Evolutionary conservation across 2,329 filamentous ascomycete genomes (phyloP).

Genomic region (Incumbomyces lentus): DNA sequence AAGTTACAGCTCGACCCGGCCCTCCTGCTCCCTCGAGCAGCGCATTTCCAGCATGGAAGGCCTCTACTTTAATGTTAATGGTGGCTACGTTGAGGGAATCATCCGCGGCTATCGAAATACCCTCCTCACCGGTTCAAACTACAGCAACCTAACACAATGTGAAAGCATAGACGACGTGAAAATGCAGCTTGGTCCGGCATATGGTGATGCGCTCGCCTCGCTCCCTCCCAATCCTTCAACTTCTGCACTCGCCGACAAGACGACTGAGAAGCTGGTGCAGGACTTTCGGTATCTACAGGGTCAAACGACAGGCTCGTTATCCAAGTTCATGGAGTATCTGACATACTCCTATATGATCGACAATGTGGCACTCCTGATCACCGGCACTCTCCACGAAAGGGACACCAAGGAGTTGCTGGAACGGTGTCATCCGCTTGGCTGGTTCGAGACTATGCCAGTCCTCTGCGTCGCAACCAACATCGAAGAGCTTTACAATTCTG

Average conservation of each 20-base stretch:
- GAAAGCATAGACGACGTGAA: slow-evolving; percentile 64
- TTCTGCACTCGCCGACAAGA: slow-evolving; percentile 84
- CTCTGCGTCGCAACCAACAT: slow-evolving; percentile 97
- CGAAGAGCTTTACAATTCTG: slow-evolving; percentile 96
- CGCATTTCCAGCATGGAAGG: slow-evolving; percentile 46
- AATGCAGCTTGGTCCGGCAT: slow-evolving; percentile 89
- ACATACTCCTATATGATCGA: slow-evolving; percentile 99
- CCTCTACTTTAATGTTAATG: slow-evolving; percentile 87
- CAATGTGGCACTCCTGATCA: slow-evolving; percentile 95
- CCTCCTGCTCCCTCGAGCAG: slow-evolving; percentile 43
- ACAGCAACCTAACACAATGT: slow-evolving; percentile 48
- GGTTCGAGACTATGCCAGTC: slow-evolving; percentile 98
- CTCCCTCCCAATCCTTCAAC: slow-evolving; percentile 95
- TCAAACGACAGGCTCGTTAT: slow-evolving; percentile 80
- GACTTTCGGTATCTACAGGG: slow-evolving; percentile 95
- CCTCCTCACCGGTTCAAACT: slow-evolving; percentile 80
- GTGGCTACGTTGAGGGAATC: slow-evolving; percentile 91
- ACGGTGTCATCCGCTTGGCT: slow-evolving; percentile 89
- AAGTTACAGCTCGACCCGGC: neutral
- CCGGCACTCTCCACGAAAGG: slow-evolving; percentile 90
- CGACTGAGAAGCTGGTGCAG: slow-evolving; percentile 93
- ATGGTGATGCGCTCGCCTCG: slow-evolving; percentile 89
- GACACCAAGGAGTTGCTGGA: slow-evolving; percentile 93
- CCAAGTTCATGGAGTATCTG: slow-evolving; percentile 94
- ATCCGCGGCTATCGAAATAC: slow-evolving; percentile 93